These are phyloP conservation scores for Penicillium lividum DNA, from an alignment of 495 filamentous ascomycete species.

Conservation along the genomic window DNA sequence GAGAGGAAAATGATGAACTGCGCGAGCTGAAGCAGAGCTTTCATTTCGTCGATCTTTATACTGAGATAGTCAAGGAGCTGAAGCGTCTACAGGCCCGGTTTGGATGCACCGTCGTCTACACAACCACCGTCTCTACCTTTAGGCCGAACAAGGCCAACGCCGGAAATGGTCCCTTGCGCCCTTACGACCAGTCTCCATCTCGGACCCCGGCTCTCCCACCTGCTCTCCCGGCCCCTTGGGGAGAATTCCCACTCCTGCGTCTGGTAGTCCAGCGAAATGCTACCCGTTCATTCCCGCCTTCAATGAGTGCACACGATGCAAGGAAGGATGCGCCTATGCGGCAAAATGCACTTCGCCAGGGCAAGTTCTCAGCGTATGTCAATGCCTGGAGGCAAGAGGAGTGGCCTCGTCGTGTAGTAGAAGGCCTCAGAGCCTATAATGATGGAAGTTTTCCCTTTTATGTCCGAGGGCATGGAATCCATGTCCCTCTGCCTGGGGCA, in stretches of 20 bases:
- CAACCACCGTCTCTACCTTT: constrained; percentile 30
- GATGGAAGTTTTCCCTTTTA: constrained; percentile 37
- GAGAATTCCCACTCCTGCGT: constrained; percentile 44
- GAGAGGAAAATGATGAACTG: constrained; percentile 32
- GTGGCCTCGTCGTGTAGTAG: constrained; percentile 41
- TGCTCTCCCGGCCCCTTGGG: constrained; percentile 51
- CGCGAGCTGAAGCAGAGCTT: constrained; percentile 35
- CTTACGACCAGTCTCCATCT: constrained; percentile 37
- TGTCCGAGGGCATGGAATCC: constrained; percentile 22
- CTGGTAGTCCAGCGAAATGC: constrained; percentile 47
- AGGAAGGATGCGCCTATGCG: constrained; percentile 49
- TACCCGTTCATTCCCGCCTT: constrained; percentile 54
- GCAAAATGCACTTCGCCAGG: constrained; percentile 39
- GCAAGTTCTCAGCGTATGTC: constrained; percentile 45
- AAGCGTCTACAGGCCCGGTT: constrained; percentile 39
- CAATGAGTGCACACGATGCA: constrained; percentile 57
- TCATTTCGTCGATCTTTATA: constrained; percentile 37
- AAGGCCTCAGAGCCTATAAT: constrained; percentile 31
- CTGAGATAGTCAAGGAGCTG: constrained; percentile 34
- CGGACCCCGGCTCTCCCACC: constrained; percentile 37
- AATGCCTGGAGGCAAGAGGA: constrained; percentile 49
- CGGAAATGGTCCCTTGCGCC: constrained; percentile 42
- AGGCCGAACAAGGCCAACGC: constrained; percentile 20
- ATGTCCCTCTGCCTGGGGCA: constrained; percentile 15
- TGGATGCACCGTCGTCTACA: constrained; percentile 44